Evolutionary conservation across 2,329 filamentous ascomycete genomes (phyloP).

Genomic region (Uncinocarpus reesii): DNA sequence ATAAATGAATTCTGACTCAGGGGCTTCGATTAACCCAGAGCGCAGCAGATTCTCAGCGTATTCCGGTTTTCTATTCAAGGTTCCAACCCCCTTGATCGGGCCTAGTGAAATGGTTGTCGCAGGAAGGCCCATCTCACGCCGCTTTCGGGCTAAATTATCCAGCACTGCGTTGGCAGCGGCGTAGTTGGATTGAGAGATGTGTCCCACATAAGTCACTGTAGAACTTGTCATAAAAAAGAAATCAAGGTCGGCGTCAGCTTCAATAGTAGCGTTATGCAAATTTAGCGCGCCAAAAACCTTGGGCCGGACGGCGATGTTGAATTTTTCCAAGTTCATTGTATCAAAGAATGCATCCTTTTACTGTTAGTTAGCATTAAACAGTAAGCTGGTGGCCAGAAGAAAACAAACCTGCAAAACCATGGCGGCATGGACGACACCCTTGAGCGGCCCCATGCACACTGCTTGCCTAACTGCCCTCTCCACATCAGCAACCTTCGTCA

Average conservation of each 20-base stretch:
- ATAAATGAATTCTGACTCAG: no score
- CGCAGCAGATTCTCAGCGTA: no score
- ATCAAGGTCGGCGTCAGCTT: slow-evolving; percentile 13
- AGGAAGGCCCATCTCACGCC: slow-evolving; percentile 10
- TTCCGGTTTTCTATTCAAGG: no score
- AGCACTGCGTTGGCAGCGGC: slow-evolving; percentile 14
- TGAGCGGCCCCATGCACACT: slow-evolving; percentile 4
- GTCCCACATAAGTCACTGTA: slow-evolving; percentile 9
- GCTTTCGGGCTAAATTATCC: slow-evolving; percentile 15
- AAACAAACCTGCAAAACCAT: slow-evolving; percentile 13
- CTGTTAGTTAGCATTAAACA: background rate
- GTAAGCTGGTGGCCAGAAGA: background rate
- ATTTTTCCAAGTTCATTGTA: slow-evolving; percentile 2
- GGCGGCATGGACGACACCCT: slow-evolving; percentile 12
- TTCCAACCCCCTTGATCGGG: slow-evolving; percentile 3
- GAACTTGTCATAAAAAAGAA: slow-evolving; percentile 19
- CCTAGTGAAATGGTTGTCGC: slow-evolving; percentile 8
- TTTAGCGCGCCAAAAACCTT: slow-evolving; percentile 24
- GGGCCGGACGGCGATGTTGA: slow-evolving; percentile 19
- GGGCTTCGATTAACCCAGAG: no score
- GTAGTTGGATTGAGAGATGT: slow-evolving; percentile 12
- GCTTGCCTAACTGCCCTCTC: background rate
- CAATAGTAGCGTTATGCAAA: slow-evolving; percentile 13
- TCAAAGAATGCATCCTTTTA: background rate
- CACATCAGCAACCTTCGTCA: slow-evolving; percentile 13